Evolutionary conservation across 2,329 filamentous ascomycete genomes (phyloP).

Genomic region (Colletotrichum gloeosporioides): DNA sequence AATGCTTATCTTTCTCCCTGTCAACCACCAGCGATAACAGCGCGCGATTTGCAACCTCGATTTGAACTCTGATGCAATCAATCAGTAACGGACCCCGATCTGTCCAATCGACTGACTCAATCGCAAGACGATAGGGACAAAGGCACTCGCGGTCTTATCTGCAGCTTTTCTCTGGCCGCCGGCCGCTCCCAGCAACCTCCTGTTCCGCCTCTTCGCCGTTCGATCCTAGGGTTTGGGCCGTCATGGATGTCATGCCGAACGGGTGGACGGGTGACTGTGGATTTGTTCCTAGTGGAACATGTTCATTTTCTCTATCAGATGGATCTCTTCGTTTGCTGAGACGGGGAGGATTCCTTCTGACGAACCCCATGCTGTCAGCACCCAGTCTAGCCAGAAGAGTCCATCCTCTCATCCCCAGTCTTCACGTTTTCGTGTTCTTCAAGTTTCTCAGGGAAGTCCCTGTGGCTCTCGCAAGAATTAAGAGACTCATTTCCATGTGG

Average conservation of each 20-base stretch:
- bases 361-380: not conserved
- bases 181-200: not conserved
- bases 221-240: not conserved
- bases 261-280: not conserved
- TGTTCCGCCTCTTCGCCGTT: not conserved
- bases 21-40: not conserved
- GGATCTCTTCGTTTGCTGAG: not conserved
- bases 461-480: not conserved
- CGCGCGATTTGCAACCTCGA: conserved; percentile 9
- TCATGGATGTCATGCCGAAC: not conserved
- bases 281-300: not conserved
- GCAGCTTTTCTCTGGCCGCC: conserved; percentile 1
- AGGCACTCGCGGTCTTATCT: not conserved
- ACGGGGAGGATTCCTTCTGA: not conserved
- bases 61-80: not conserved
- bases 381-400: not conserved
- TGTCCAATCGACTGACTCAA: not conserved
- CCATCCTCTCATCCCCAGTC: not conserved
- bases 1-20: conserved; percentile 19
- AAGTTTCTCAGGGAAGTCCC: not conserved
- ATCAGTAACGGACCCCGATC: not conserved
- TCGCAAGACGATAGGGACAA: not conserved
- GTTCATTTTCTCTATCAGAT: not conserved
- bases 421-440: not conserved
- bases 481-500: not conserved